These are phyloP conservation scores for Starmerella vitae DNA, from an alignment of 805 yeast species.

Conservation along the genomic window DNA sequence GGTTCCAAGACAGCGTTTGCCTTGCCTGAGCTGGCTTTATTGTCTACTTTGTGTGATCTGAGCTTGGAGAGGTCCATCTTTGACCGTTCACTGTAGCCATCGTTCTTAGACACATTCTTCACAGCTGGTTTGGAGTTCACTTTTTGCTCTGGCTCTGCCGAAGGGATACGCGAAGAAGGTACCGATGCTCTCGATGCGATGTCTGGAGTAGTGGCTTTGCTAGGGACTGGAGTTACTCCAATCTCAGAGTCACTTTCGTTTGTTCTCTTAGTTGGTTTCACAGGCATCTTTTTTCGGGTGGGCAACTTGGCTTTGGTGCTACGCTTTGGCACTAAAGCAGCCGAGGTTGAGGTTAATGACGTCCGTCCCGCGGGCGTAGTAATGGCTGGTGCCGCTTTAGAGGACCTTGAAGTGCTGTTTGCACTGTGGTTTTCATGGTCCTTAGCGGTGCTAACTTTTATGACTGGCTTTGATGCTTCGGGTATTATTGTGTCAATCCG, in stretches of 20 bases:
- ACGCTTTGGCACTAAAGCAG: conserved; percentile 2
- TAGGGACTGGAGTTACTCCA: neutral
- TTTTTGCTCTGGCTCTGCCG: neutral
- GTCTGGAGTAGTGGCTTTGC: neutral
- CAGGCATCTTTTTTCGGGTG: conserved; percentile 5
- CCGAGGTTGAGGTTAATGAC: neutral
- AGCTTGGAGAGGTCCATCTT: too few species aligned
- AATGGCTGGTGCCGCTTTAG: neutral
- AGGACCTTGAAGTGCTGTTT: neutral
- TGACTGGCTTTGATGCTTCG: too few species aligned
- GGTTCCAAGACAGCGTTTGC: neutral
- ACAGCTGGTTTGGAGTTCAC: neutral
- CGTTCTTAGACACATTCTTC: neutral
- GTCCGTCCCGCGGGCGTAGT: neutral
- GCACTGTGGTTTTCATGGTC: neutral
- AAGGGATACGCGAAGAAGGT: neutral
- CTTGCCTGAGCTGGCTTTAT: too few species aligned
- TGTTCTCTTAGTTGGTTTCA: neutral
- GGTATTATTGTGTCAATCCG: too few species aligned
- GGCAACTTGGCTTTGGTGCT: conserved; percentile 8
- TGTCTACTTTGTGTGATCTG: too few species aligned
- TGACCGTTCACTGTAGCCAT: neutral
- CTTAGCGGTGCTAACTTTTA: too few species aligned
- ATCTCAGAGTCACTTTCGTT: neutral
- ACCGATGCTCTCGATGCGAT: neutral